Conservation (phyloP, 352 stramenopile genomes). For the Phytophthora aleatoria region DNA sequence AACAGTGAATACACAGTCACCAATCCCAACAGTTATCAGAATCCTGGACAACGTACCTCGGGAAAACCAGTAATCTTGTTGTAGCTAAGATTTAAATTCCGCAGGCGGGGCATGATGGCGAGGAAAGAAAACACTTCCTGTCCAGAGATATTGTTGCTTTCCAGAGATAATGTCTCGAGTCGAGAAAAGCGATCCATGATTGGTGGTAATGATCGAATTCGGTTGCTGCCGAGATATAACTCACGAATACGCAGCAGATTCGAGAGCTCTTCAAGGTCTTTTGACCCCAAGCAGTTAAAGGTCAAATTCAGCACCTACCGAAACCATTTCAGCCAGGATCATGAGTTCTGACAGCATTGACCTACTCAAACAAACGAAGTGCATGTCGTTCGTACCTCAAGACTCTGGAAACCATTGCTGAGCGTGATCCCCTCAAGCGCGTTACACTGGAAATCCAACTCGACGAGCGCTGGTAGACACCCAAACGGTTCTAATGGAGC, state of each 20-base stretch:
- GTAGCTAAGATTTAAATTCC: conserved; percentile 79
- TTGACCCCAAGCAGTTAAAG: conserved; percentile 72
- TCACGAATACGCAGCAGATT: conserved; percentile 79
- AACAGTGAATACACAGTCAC: conserved; percentile 5
- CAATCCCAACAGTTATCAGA: not conserved
- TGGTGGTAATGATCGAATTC: conserved; percentile 65
- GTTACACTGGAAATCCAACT: conserved; percentile 87
- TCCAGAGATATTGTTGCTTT: conserved; percentile 75
- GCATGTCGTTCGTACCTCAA: conserved; percentile 44
- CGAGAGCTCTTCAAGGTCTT: conserved; percentile 72
- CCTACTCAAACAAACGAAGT: not conserved
- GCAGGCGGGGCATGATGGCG: conserved; percentile 61
- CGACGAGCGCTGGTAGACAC: conserved; percentile 60
- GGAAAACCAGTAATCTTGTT: conserved; percentile 80
- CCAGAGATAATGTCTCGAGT: conserved; percentile 78
- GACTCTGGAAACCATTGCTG: conserved; percentile 61
- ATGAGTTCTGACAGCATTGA: not conserved
- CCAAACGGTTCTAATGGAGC: conserved; percentile 69
- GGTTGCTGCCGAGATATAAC: conserved; percentile 78
- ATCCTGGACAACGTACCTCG: conserved; percentile 38
- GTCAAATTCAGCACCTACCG: conserved; percentile 73
- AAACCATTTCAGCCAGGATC: not conserved
- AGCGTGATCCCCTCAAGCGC: conserved; percentile 54
- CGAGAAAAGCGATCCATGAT: conserved; percentile 80
- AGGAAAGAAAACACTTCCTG: conserved; percentile 78